These are phyloP conservation scores for Monosporascus sp. DNA, from an alignment of 2,329 filamentous ascomycete genomes.

Conservation along the genomic window DNA sequence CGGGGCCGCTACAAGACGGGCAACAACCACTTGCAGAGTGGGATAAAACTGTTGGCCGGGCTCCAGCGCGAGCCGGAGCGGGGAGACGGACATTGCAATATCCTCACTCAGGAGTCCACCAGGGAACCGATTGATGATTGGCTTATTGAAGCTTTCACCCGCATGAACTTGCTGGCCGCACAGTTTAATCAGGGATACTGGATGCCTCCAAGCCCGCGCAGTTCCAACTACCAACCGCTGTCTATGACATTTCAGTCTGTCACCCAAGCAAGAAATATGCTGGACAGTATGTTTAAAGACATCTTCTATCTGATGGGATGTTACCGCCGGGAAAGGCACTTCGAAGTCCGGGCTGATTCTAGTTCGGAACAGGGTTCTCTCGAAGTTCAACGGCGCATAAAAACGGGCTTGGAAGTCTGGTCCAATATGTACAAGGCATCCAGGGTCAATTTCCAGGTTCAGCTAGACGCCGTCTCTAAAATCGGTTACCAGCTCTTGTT, in stretches of 20 bases:
- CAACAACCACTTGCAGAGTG: slow-evolving; percentile 37
- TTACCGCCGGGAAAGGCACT: neutral
- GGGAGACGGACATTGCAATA: slow-evolving; percentile 1
- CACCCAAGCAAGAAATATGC: slow-evolving; percentile 15
- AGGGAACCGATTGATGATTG: slow-evolving; percentile 33
- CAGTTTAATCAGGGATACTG: slow-evolving; percentile 20
- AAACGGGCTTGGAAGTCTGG: slow-evolving; percentile 13
- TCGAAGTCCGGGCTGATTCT: neutral
- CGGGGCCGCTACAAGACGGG: slow-evolving; percentile 32
- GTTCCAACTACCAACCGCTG: slow-evolving; percentile 2
- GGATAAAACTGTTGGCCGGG: slow-evolving; percentile 32
- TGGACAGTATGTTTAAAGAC: slow-evolving; percentile 19
- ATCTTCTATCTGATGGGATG: slow-evolving; percentile 16
- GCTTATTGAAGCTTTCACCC: slow-evolving; percentile 37
- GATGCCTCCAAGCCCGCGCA: slow-evolving; percentile 10
- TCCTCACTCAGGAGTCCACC: slow-evolving; percentile 6
- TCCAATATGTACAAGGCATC: slow-evolving; percentile 20
- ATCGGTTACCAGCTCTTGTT: slow-evolving; percentile 27
- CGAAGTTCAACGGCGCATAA: slow-evolving; percentile 8
- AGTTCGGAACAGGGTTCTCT: neutral
- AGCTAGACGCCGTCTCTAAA: slow-evolving; percentile 11
- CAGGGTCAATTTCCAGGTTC: slow-evolving; percentile 3
- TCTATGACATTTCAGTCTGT: slow-evolving; percentile 15
- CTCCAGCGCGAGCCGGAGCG: slow-evolving; percentile 9
- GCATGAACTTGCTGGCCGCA: slow-evolving; percentile 24